A percentile compares a stretch with the other conserved stretches of the same genome.
These are phyloP conservation scores for Neofusicoccum kwambonambiense DNA, from an alignment of 2,329 filamentous ascomycete genomes.

Conservation along the genomic window DNA sequence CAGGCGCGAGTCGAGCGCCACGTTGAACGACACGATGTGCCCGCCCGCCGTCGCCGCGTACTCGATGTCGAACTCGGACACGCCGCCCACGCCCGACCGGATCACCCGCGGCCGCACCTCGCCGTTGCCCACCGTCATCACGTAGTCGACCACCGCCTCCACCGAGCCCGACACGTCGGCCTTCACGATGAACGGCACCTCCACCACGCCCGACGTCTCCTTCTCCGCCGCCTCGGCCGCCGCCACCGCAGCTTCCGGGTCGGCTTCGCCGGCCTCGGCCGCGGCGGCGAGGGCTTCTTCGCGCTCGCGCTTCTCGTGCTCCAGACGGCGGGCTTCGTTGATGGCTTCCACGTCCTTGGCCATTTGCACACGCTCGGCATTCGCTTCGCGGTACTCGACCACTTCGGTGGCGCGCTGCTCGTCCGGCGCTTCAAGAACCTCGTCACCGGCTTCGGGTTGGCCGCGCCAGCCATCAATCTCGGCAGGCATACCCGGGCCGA, in stretches of 20 bases:
- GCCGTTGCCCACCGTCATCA: constrained; percentile 77
- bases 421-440: constrained; percentile 77
- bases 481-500: constrained; percentile 82
- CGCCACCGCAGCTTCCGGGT: constrained; percentile 34
- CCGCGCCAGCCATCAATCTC: constrained; percentile 95
- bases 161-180: constrained; percentile 92
- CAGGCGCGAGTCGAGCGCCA: constrained; percentile 63
- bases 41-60: constrained; percentile 76
- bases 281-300: constrained; percentile 36
- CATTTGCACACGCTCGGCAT: constrained; percentile 64
- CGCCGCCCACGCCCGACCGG: constrained; percentile 71
- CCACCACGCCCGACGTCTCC: constrained; percentile 46
- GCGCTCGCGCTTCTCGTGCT: constrained; percentile 62
- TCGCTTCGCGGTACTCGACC: constrained; percentile 71
- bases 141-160: constrained; percentile 78
- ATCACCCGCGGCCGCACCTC: constrained; percentile 78
- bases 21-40: constrained; percentile 85
- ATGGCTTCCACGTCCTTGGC: constrained; percentile 73
- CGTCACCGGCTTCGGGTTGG: constrained; percentile 80
- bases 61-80: constrained; percentile 85
- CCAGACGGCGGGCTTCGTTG: constrained; percentile 61
- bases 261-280: constrained; percentile 23
- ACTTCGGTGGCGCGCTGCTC: constrained; percentile 79
- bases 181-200: constrained; percentile 82
- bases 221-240: constrained; percentile 37